A percentile compares a stretch with the other conserved stretches of the same genome.
Evolutionary conservation across 345 rosid species (phyloP).

Genomic region (Isatis tinctoria): DNA sequence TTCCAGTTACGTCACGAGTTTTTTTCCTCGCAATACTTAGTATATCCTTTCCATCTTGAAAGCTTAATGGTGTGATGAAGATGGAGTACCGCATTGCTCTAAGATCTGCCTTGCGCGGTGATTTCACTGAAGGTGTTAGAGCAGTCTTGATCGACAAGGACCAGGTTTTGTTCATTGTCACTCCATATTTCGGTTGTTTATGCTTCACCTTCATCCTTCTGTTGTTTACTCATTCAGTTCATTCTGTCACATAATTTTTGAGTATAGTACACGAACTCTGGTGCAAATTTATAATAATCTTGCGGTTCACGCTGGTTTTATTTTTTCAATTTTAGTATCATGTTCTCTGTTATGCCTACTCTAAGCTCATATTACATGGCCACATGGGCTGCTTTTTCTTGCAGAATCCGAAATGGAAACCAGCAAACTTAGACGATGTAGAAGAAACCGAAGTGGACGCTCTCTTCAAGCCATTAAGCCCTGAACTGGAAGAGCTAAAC

Average conservation of each 20-base stretch:
- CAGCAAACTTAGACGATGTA: slow-evolving; percentile 63
- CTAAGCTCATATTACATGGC: not conserved
- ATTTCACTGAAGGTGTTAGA: slow-evolving; percentile 89
- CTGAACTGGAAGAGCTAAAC: slow-evolving; percentile 51
- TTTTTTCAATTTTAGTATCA: not conserved
- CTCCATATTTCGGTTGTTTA: not conserved
- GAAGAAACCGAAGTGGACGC: slow-evolving; percentile 58
- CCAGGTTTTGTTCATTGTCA: slow-evolving; percentile 49
- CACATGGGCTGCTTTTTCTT: not conserved
- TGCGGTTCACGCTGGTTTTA: not conserved
- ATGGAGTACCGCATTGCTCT: slow-evolving; percentile 82
- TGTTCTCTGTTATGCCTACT: not conserved
- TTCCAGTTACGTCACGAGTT: not conserved
- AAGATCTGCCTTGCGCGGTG: slow-evolving; percentile 60
- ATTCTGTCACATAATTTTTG: not conserved
- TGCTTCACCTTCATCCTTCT: not conserved
- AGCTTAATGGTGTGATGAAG: slow-evolving; percentile 86
- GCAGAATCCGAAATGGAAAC: slow-evolving; percentile 93
- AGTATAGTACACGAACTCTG: not conserved
- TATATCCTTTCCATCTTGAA: slow-evolving; percentile 6
- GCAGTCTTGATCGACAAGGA: slow-evolving; percentile 95
- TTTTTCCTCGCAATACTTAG: not conserved
- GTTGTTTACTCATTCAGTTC: not conserved
- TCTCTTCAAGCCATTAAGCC: slow-evolving; percentile 53
- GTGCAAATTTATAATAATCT: not conserved